Conservation (phyloP, 2,329 filamentous ascomycete species). For the Ophiocordyceps camponoti-floridani region DNA sequence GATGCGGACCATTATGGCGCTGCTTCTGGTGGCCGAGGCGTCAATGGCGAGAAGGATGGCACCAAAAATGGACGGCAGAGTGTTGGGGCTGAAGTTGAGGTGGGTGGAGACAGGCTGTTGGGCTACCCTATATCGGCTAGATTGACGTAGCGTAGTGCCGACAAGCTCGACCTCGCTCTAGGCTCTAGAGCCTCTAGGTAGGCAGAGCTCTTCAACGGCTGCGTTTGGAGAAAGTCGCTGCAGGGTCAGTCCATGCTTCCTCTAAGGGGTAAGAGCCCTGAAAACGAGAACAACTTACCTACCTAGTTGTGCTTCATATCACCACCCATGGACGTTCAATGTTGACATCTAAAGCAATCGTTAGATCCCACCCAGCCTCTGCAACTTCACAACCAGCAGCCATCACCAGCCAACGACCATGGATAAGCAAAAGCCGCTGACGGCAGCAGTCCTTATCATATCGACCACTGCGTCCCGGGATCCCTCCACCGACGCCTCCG, state of each 20-base stretch:
- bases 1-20: constrained; percentile 62
- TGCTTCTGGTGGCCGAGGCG: not conserved
- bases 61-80: too few relatives aligned
- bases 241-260: not conserved
- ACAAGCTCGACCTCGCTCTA: too few relatives aligned
- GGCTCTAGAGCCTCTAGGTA: too few relatives aligned
- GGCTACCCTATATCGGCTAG: not conserved
- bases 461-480: constrained; percentile 79
- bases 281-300: too few relatives aligned
- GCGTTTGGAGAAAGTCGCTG: not conserved
- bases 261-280: not conserved
- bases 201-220: too few relatives aligned
- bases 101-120: not conserved
- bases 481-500: constrained; percentile 60
- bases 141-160: not conserved
- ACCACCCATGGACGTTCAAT: not conserved
- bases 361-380: not conserved
- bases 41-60: not conserved
- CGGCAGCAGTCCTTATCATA: constrained; percentile 64
- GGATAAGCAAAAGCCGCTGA: constrained; percentile 26
- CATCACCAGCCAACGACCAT: constrained; percentile 5
- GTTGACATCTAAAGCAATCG: not conserved
- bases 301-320: too few relatives aligned
- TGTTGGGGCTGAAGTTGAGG: not conserved
- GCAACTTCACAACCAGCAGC: not conserved